phyloP scores from a whole-genome alignment of 306 rosid species.

The Dryas drummondii region DNA sequence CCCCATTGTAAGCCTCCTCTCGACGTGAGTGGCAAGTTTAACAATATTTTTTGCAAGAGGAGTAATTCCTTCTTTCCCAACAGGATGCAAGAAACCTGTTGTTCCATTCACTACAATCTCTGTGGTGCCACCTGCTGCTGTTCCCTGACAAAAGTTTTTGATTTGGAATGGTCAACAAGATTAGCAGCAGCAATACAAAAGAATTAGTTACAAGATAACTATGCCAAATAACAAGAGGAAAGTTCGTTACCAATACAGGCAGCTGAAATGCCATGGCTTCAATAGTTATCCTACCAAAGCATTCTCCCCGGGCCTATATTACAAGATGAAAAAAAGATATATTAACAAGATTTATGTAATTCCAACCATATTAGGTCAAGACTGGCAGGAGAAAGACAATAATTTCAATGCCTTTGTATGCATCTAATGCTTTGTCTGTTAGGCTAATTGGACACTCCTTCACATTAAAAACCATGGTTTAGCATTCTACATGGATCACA shows the following conservation, averaged over 20 bases:
- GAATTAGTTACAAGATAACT: not conserved
- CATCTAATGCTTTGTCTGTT: not conserved
- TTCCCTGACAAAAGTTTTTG: slow-evolving; percentile 50
- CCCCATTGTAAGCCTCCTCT: slow-evolving; percentile 91
- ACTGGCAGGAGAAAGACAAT: not conserved
- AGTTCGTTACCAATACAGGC: slow-evolving; percentile 68
- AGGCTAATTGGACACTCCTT: not conserved
- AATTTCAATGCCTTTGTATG: not conserved
- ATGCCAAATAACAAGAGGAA: not conserved
- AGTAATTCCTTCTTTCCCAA: slow-evolving; percentile 66
- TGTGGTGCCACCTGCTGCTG: slow-evolving; percentile 89
- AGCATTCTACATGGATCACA: not conserved
- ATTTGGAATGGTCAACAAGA: not conserved
- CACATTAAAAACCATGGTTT: slow-evolving; percentile 11
- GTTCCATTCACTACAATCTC: slow-evolving; percentile 89
- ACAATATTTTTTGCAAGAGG: slow-evolving; percentile 84
- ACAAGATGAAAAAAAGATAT: slow-evolving; percentile 2
- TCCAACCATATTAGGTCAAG: slow-evolving; percentile 7
- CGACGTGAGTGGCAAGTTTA: slow-evolving; percentile 78
- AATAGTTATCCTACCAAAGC: slow-evolving; percentile 85
- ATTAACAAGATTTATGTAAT: not conserved
- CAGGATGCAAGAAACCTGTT: slow-evolving; percentile 79
- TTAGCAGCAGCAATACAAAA: not conserved
- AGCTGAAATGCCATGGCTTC: slow-evolving; percentile 91
- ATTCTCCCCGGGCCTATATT: slow-evolving; percentile 69